A percentile compares a stretch with the other conserved stretches of the same genome.
Conservation (phyloP, 441 rosid genomes). For the Gossypium schwendimanii region DNA sequence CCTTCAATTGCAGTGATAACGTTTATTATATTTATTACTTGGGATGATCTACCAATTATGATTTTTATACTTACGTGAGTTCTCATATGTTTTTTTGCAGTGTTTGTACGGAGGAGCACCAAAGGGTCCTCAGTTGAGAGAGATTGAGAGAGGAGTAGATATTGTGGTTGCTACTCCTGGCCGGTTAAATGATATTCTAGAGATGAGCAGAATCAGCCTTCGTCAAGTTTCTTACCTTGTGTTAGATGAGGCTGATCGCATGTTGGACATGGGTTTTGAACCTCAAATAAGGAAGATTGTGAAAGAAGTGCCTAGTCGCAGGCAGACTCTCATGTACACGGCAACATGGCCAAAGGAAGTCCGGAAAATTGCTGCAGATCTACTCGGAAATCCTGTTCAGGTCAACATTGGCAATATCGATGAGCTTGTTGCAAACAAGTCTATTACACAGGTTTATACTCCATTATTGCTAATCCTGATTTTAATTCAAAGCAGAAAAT, state of each 20-base stretch:
- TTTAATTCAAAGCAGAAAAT: neutral
- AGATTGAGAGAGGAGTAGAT: conserved; percentile 84
- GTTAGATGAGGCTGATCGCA: conserved; percentile 96
- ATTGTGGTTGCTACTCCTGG: conserved; percentile 99
- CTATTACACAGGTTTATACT: conserved; percentile 75
- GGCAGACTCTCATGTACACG: conserved; percentile 97
- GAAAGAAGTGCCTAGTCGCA: conserved; percentile 78
- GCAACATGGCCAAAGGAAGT: conserved; percentile 99
- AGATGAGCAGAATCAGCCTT: conserved; percentile 88
- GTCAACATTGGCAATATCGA: conserved; percentile 95
- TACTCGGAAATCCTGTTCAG: conserved; percentile 86
- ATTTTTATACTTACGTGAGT: conserved; percentile 12
- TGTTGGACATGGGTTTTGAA: conserved; percentile 99
- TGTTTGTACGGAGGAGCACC: conserved; percentile 99
- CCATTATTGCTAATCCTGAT: neutral
- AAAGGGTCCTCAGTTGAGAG: conserved; percentile 87
- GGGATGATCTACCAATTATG: neutral
- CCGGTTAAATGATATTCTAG: conserved; percentile 92
- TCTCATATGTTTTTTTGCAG: conserved; percentile 29
- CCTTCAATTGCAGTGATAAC: neutral
- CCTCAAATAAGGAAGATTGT: conserved; percentile 96
- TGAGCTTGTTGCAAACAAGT: conserved; percentile 97
- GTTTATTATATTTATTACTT: neutral
- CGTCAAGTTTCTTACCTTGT: conserved; percentile 89
- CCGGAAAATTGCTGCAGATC: conserved; percentile 93